Conservation (phyloP, 108 stramenopile genomes). For the Craspedostauros australis region DNA sequence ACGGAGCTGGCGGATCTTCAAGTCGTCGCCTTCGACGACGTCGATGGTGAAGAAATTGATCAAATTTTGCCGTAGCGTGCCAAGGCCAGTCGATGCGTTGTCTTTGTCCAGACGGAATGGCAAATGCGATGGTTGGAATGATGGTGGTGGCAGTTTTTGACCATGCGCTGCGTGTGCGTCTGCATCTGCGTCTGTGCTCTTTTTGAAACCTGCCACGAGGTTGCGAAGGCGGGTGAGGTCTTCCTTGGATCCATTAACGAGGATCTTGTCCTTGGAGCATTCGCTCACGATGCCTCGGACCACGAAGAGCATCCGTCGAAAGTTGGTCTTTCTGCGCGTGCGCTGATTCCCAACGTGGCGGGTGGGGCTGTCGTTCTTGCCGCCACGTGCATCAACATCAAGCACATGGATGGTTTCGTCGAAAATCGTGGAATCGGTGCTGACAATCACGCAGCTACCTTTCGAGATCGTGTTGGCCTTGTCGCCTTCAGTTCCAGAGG, state of each 20-base stretch:
- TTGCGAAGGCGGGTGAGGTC: constrained; percentile 42
- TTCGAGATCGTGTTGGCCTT: too few species aligned
- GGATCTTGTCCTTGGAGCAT: constrained; percentile 27
- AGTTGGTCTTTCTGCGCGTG: not conserved
- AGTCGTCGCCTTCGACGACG: too few species aligned
- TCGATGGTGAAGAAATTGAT: constrained; percentile 46
- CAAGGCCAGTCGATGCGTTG: constrained; percentile 40
- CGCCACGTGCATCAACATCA: too few species aligned
- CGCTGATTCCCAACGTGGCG: not conserved
- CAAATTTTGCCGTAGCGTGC: constrained; percentile 76
- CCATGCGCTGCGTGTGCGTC: not conserved
- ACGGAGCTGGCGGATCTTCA: too few species aligned
- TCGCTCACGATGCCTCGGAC: constrained; percentile 50
- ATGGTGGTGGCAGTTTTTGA: too few species aligned
- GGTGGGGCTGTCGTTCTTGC: too few species aligned
- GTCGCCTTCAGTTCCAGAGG: too few species aligned
- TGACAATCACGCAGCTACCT: constrained; percentile 54
- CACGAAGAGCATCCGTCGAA: constrained; percentile 52
- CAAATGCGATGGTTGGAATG: not conserved
- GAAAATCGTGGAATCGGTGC: constrained; percentile 47
- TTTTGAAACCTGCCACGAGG: constrained; percentile 15
- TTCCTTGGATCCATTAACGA: constrained; percentile 33
- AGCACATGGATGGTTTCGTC: not conserved
- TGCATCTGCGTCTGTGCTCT: not conserved
- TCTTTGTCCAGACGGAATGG: constrained; percentile 75